phyloP scores from a whole-genome alignment of 768 basidiomycete species.

The Mycena galericulata region DNA sequence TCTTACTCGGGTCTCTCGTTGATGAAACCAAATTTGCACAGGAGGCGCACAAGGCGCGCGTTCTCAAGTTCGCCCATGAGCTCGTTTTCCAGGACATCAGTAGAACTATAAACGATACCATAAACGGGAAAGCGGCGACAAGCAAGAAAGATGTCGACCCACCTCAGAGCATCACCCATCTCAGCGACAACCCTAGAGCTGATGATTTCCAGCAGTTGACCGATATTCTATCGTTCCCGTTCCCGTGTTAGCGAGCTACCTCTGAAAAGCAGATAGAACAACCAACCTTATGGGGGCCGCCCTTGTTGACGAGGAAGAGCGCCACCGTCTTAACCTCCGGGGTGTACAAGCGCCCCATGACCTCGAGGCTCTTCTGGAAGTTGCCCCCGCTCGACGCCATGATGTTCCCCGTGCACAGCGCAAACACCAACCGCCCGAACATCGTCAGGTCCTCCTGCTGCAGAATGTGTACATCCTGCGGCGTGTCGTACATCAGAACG shows the following conservation, averaged over 20 bases:
- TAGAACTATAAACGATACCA: constrained; percentile 66
- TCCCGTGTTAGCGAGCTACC: neutral
- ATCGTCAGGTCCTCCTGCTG: constrained; percentile 92
- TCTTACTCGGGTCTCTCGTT: constrained; percentile 99
- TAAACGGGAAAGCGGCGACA: neutral
- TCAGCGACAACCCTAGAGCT: constrained; percentile 79
- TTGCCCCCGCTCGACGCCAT: constrained; percentile 70
- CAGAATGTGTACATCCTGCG: constrained; percentile 64
- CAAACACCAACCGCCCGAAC: constrained; percentile 88
- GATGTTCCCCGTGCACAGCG: constrained; percentile 78
- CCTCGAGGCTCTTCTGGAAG: constrained; percentile 80
- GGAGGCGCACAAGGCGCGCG: constrained; percentile 86
- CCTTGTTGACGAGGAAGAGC: constrained; percentile 82
- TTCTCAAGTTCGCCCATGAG: constrained; percentile 94
- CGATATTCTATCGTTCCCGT: constrained; percentile 75
- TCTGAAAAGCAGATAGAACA: neutral
- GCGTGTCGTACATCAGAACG: constrained; percentile 81
- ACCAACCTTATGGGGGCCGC: constrained; percentile 70
- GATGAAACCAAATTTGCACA: constrained; percentile 97
- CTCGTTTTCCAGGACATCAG: constrained; percentile 86
- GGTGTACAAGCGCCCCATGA: constrained; percentile 79
- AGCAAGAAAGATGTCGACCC: constrained; percentile 40
- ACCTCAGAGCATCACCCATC: constrained; percentile 88
- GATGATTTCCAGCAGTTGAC: constrained; percentile 85
- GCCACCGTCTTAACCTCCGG: constrained; percentile 85